Conservation (phyloP, 2,329 filamentous ascomycete species). For the Arthrobotrys conoides region DNA sequence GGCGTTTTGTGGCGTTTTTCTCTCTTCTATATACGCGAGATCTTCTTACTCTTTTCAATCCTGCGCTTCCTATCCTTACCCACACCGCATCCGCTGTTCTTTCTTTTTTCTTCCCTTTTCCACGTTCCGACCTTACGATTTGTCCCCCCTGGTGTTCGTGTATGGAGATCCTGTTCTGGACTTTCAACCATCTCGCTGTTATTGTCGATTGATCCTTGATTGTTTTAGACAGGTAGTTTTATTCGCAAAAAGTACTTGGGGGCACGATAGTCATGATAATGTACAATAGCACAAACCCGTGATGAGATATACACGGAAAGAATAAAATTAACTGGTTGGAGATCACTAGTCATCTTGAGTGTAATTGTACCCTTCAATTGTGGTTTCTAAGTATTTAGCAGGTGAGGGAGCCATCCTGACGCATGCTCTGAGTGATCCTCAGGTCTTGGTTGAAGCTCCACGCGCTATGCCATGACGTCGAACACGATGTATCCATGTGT, state of each 20-base stretch:
- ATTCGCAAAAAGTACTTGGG: constrained; percentile 1
- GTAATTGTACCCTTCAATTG: no score
- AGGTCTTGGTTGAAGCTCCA: no score
- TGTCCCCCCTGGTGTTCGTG: constrained; percentile 10
- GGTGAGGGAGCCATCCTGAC: no score
- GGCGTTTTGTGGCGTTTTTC: constrained; percentile 55
- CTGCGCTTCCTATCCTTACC: background rate
- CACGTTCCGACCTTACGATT: constrained; percentile 58
- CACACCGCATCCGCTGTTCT: constrained; percentile 4
- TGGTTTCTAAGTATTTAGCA: no score
- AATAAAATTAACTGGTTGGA: background rate
- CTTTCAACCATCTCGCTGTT: background rate
- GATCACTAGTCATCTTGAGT: background rate
- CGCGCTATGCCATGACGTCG: no score
- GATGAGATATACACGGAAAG: background rate
- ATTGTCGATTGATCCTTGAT: constrained; percentile 49
- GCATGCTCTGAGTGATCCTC: no score
- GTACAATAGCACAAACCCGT: constrained; percentile 7
- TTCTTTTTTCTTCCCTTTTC: constrained; percentile 14
- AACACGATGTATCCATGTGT: no score
- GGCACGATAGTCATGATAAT: constrained; percentile 10
- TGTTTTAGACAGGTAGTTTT: background rate
- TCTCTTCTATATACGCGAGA: constrained; percentile 5
- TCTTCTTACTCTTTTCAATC: constrained; percentile 1
- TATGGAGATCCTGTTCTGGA: constrained; percentile 2